Conservation (phyloP, 805 yeast genomes). For the Metschnikowia peoriensis region DNA sequence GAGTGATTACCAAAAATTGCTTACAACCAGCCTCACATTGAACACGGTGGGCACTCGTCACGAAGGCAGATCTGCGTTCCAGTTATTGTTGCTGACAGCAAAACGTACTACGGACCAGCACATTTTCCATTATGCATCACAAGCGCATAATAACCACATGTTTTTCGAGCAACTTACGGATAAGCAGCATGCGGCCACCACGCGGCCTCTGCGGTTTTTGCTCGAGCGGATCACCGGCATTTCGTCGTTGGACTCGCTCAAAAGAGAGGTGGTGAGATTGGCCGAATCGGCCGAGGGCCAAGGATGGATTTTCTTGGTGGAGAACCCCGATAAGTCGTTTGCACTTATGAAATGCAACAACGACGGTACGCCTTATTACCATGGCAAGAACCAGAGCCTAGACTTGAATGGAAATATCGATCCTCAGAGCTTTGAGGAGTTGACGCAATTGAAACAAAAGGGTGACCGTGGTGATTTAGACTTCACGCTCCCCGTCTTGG, state of each 20-base stretch:
- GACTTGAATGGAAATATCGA: constrained; percentile 76
- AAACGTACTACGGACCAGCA: constrained; percentile 63
- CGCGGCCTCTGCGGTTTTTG: constrained; percentile 38
- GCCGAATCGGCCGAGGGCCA: constrained; percentile 59
- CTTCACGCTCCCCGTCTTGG: constrained; percentile 70
- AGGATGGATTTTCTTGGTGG: constrained; percentile 78
- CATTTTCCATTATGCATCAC: constrained; percentile 85
- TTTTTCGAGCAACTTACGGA: constrained; percentile 64
- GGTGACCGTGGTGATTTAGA: constrained; percentile 48
- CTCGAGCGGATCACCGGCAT: constrained; percentile 38
- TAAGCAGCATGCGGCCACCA: constrained; percentile 28
- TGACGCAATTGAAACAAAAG: constrained; percentile 42
- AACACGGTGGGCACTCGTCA: constrained; percentile 75
- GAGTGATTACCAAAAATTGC: constrained; percentile 72
- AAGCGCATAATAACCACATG: constrained; percentile 88
- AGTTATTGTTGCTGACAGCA: constrained; percentile 65
- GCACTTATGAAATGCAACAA: constrained; percentile 57
- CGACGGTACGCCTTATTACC: constrained; percentile 76
- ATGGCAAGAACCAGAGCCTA: constrained; percentile 63
- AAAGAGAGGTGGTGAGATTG: constrained; percentile 45
- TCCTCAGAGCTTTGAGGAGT: constrained; percentile 49
- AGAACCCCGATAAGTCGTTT: constrained; percentile 57
- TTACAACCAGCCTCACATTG: constrained; percentile 58
- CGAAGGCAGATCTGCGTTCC: constrained; percentile 74
- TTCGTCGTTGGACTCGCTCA: constrained; percentile 48